A percentile compares a stretch with the other conserved stretches of the same genome.
phyloP scores from a whole-genome alignment of 2,329 filamentous ascomycete species.

The Clonostachys sp. region DNA sequence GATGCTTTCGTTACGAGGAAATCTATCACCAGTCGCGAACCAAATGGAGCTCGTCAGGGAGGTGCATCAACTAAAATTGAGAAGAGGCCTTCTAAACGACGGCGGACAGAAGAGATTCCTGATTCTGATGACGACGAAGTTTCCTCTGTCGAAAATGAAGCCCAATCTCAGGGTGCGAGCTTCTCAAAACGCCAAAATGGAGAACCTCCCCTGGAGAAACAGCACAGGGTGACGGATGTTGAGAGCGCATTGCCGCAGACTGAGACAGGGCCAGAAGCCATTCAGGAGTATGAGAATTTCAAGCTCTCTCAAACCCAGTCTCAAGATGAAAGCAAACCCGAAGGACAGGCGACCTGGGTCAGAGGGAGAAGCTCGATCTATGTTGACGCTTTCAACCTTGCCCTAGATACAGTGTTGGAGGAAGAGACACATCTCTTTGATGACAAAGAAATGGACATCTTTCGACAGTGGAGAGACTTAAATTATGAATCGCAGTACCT shows the following conservation, averaged over 20 bases:
- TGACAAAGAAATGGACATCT: constrained; percentile 70
- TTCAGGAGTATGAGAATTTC: constrained; percentile 73
- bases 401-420: constrained; percentile 81
- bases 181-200: constrained; percentile 8
- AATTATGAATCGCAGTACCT: constrained; percentile 87
- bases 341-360: constrained; percentile 54
- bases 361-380: constrained; percentile 86
- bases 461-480: constrained; percentile 68
- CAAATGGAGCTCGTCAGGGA: constrained; percentile 3
- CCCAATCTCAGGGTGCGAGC: constrained; percentile 8
- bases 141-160: constrained; percentile 7
- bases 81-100: constrained; percentile 18
- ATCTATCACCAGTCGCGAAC: constrained; percentile 6
- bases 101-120: constrained; percentile 13
- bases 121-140: constrained; percentile 6
- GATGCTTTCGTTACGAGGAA: constrained; percentile 28
- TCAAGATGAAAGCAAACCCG: constrained; percentile 28
- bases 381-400: constrained; percentile 93
- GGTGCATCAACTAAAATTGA: neutral
- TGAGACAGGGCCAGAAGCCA: constrained; percentile 63
- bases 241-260: constrained; percentile 62
- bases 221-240: constrained; percentile 12
- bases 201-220: neutral
- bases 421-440: constrained; percentile 89
- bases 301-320: constrained; percentile 39